A percentile compares a stretch with the other conserved stretches of the same genome.
Conservation (phyloP, 306 rosid species). For the Trichosanthes truncata region DNA sequence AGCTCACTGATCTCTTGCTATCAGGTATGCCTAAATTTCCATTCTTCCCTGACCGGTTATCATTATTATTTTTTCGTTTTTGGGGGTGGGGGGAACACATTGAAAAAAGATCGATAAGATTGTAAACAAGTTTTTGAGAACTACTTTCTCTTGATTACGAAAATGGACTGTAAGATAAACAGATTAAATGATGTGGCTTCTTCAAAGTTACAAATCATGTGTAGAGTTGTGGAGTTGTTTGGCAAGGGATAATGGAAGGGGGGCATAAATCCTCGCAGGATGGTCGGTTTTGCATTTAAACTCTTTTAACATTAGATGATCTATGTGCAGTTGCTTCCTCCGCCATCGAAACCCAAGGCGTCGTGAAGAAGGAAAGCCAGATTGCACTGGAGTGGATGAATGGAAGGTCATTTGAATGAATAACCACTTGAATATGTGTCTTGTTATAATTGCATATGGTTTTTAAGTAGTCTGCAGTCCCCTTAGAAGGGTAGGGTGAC, state of each 20-base stretch:
- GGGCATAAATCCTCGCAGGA: neutral
- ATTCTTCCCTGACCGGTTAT: no score
- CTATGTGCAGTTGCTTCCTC: constrained; percentile 72
- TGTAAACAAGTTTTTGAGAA: neutral
- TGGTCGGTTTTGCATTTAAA: neutral
- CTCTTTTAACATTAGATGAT: neutral
- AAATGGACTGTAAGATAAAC: neutral
- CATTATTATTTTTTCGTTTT: no score
- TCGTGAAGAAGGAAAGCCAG: constrained; percentile 22
- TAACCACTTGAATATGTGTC: neutral
- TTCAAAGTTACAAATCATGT: neutral
- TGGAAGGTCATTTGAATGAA: neutral
- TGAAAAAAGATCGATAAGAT: neutral
- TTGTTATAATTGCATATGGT: neutral
- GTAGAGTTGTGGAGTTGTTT: neutral
- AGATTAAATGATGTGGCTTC: neutral
- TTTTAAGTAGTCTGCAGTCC: neutral
- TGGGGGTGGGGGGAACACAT: no score
- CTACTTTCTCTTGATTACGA: neutral
- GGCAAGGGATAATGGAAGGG: neutral
- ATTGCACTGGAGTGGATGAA: neutral
- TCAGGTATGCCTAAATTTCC: constrained; percentile 42
- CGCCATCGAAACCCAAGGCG: constrained; percentile 57
- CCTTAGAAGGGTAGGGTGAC: neutral
- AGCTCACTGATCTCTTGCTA: constrained; percentile 88